Evolutionary conservation across 768 basidiomycete species (phyloP).

Genomic region (Auricularia sp.): DNA sequence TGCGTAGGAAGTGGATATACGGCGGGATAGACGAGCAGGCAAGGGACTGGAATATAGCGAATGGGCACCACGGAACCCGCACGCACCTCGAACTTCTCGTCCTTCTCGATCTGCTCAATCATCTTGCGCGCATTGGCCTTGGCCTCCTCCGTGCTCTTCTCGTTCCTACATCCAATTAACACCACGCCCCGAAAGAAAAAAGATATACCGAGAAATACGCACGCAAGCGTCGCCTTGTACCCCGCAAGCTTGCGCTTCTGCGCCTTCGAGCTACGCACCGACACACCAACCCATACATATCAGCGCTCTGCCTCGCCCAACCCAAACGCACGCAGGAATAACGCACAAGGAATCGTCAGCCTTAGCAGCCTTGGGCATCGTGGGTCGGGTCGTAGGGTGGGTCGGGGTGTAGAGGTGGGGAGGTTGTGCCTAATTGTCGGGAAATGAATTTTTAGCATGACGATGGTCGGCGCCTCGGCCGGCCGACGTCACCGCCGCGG

Average conservation of each 20-base stretch:
- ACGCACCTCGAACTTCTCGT: constrained; percentile 7
- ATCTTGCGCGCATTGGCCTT: constrained; percentile 5
- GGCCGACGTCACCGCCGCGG: too few species aligned
- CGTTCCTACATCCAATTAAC: background rate
- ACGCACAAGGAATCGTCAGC: too few species aligned
- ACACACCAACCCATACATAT: background rate
- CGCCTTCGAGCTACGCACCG: background rate
- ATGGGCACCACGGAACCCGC: background rate
- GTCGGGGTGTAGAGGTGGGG: too few species aligned
- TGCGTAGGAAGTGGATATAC: too few species aligned
- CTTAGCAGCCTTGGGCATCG: too few species aligned
- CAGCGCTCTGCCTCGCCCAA: too few species aligned
- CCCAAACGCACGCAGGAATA: too few species aligned
- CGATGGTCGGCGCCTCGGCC: too few species aligned
- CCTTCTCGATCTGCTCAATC: constrained; percentile 5
- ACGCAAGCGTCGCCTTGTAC: constrained; percentile 1
- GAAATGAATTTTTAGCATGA: too few species aligned
- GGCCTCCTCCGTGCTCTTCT: constrained; percentile 5
- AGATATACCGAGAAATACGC: background rate
- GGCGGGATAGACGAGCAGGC: background rate
- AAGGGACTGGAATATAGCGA: background rate
- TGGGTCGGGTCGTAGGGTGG: too few species aligned
- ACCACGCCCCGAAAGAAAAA: background rate
- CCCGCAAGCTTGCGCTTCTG: constrained; percentile 6
- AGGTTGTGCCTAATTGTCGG: too few species aligned